Conservation (phyloP, 352 stramenopile species). For the Globisporangium sylvaticum region DNA sequence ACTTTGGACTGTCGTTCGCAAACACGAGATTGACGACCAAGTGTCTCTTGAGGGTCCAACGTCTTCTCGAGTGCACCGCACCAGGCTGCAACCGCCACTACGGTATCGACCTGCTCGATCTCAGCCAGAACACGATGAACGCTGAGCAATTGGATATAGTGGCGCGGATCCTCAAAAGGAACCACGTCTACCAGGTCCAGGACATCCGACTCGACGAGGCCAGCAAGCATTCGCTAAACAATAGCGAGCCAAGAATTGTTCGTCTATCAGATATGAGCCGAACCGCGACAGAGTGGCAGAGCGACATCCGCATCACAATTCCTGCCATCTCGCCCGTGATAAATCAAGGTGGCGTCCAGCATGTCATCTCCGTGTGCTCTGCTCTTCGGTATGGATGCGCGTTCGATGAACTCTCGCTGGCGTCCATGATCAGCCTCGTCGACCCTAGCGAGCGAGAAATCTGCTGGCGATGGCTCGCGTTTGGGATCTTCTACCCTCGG, state of each 20-base stretch:
- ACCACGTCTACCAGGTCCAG: not conserved
- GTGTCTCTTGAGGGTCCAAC: not conserved
- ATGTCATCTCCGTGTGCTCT: not conserved
- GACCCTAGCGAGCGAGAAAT: not conserved
- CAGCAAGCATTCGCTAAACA: not conserved
- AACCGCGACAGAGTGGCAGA: not conserved
- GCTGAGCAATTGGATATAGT: not conserved
- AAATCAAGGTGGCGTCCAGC: not conserved
- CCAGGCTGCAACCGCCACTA: not conserved
- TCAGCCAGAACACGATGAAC: not conserved
- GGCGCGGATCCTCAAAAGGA: not conserved
- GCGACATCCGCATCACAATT: not conserved
- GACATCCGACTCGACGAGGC: not conserved
- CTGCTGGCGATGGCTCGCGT: constrained; percentile 5
- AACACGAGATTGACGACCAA: not conserved
- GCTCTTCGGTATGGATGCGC: not conserved
- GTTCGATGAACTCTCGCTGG: not conserved
- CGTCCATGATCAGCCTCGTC: not conserved
- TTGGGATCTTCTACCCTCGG: constrained; percentile 10
- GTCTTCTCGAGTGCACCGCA: not conserved
- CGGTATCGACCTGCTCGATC: not conserved
- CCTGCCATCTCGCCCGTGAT: not conserved
- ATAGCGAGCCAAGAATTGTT: not conserved
- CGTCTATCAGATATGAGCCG: not conserved
- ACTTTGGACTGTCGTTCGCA: not conserved